phyloP scores from a whole-genome alignment of 495 filamentous ascomycete species.

The Aspergillus biplanus region DNA sequence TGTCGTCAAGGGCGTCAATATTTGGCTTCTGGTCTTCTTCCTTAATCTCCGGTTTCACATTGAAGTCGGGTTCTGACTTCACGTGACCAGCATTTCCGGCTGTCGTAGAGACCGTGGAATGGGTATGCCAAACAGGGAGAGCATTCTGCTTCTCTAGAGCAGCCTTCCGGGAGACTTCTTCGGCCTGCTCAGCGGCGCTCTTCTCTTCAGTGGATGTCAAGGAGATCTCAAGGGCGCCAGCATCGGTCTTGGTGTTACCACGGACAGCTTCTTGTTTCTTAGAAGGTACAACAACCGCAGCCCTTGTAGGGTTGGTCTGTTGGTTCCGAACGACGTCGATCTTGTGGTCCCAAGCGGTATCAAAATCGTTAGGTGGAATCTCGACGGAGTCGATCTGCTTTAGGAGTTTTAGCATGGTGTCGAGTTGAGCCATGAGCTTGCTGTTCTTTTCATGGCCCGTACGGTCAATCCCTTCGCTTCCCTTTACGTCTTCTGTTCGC shows the following conservation, averaged over 20 bases:
- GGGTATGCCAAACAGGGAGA: slow-evolving; percentile 86
- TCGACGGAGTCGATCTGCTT: slow-evolving; percentile 81
- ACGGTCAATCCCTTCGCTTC: slow-evolving; percentile 53
- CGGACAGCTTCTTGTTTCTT: slow-evolving; percentile 69
- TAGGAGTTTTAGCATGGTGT: slow-evolving; percentile 79
- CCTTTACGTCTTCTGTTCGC: slow-evolving; percentile 65
- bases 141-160: slow-evolving; percentile 79
- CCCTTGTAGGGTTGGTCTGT: slow-evolving; percentile 59
- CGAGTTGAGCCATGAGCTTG: slow-evolving; percentile 83
- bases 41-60: slow-evolving; percentile 47
- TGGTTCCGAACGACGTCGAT: slow-evolving; percentile 54
- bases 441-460: slow-evolving; percentile 87
- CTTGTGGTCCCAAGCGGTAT: slow-evolving; percentile 66
- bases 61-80: slow-evolving; percentile 42
- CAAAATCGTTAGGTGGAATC: slow-evolving; percentile 87
- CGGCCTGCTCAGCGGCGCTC: slow-evolving; percentile 72
- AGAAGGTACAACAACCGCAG: slow-evolving; percentile 41
- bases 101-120: slow-evolving; percentile 69
- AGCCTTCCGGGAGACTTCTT: slow-evolving; percentile 73
- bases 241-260: slow-evolving; percentile 66
- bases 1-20: slow-evolving; percentile 48
- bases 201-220: slow-evolving; percentile 76
- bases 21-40: slow-evolving; percentile 61
- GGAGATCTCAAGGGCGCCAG: slow-evolving; percentile 74
- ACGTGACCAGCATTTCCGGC: slow-evolving; percentile 25